A percentile compares a stretch with the other conserved stretches of the same genome.
Evolutionary conservation across 805 yeast species (phyloP).

Genomic region (Monosporozyma solicola): DNA sequence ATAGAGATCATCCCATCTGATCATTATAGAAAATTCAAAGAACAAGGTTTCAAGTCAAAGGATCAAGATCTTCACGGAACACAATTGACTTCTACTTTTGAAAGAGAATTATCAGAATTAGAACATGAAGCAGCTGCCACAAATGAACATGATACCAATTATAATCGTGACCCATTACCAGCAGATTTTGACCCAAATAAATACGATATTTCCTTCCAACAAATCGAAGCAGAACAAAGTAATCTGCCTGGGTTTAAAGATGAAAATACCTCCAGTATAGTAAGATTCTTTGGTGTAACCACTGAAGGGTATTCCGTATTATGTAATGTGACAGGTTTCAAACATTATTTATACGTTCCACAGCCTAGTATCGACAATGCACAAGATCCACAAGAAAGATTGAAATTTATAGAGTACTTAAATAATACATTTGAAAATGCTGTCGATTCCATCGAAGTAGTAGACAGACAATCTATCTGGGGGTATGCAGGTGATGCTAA

Average conservation of each 20-base stretch:
- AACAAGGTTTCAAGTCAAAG: constrained; percentile 26
- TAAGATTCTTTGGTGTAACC: constrained; percentile 90
- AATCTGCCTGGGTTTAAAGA: constrained; percentile 36
- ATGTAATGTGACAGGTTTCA: constrained; percentile 82
- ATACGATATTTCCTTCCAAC: constrained; percentile 69
- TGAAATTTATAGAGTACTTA: constrained; percentile 38
- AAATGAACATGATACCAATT: constrained; percentile 23
- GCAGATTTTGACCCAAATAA: constrained; percentile 38
- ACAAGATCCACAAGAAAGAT: constrained; percentile 24
- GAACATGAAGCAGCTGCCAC: constrained; percentile 24
- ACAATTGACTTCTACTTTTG: constrained; percentile 21
- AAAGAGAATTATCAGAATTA: constrained; percentile 24
- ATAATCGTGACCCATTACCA: constrained; percentile 55
- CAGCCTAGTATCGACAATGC: constrained; percentile 55
- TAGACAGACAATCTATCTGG: constrained; percentile 81
- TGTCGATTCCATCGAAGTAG: constrained; percentile 57
- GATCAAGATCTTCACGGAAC: constrained; percentile 17
- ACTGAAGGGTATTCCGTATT: constrained; percentile 78
- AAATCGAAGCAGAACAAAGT: constrained; percentile 89
- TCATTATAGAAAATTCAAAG: constrained; percentile 22
- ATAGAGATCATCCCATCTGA: constrained; percentile 29
- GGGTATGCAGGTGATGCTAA: constrained; percentile 76
- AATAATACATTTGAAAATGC: constrained; percentile 42
- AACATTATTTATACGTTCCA: constrained; percentile 86
- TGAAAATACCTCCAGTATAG: constrained; percentile 40